Conservation (phyloP, 345 rosid species). For the Brassica rapa region DNA sequence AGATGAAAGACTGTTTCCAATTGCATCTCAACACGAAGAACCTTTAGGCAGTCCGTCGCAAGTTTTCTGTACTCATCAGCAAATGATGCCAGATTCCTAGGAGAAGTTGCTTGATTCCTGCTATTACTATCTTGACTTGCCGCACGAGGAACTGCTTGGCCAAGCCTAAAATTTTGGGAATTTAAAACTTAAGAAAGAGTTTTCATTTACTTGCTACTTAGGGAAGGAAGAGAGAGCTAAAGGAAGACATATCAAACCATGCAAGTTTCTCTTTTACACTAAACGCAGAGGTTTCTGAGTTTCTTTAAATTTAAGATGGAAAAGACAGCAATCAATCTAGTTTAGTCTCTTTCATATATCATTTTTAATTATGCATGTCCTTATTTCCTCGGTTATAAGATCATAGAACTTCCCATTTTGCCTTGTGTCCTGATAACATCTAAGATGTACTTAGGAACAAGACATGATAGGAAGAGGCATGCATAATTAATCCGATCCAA, state of each 20-base stretch:
- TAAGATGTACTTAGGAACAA: constrained; percentile 21
- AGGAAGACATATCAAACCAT: constrained; percentile 6
- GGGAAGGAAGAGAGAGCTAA: background rate
- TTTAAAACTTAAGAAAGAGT: constrained; percentile 18
- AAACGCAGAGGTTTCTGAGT: constrained; percentile 7
- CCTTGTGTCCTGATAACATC: constrained; percentile 23
- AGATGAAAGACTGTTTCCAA: constrained; percentile 88
- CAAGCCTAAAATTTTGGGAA: constrained; percentile 59
- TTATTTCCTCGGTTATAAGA: constrained; percentile 10
- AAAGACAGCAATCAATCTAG: constrained; percentile 19
- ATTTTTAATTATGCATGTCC: background rate
- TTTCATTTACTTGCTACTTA: constrained; percentile 13
- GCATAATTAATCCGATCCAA: constrained; percentile 26
- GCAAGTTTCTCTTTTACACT: constrained; percentile 27
- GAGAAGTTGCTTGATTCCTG: constrained; percentile 49
- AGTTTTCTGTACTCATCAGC: constrained; percentile 93
- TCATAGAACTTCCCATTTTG: background rate
- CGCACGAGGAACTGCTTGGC: constrained; percentile 53
- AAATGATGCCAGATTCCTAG: constrained; percentile 69
- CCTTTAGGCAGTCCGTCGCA: constrained; percentile 93
- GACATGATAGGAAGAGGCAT: background rate
- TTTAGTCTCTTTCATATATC: constrained; percentile 9
- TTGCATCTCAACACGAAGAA: constrained; percentile 98
- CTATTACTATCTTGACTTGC: constrained; percentile 56
- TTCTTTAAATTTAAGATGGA: constrained; percentile 11